Percentiles rank a stretch among this genome's conserved stretches.
These are phyloP conservation scores for Lentinula lateritia DNA, from an alignment of 768 basidiomycete genomes.

Conservation along the genomic window DNA sequence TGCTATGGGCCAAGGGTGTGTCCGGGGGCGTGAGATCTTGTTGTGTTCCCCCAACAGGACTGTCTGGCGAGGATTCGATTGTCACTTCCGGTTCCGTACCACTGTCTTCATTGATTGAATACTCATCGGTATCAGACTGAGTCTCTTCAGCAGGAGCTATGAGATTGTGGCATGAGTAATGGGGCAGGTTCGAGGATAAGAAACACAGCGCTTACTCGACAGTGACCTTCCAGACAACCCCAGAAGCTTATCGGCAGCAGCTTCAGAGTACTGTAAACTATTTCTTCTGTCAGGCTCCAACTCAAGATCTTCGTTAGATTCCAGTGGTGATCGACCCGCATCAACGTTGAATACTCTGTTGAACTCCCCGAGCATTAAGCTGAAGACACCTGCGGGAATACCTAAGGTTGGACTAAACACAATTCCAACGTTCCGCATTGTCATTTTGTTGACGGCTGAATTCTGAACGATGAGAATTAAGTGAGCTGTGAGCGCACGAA, in stretches of 20 bases:
- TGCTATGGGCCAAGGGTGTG: conserved; percentile 40
- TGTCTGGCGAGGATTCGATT: conserved; percentile 41
- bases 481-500: conserved; percentile 92
- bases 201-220: conserved; percentile 43
- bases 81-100: conserved; percentile 60
- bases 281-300: conserved; percentile 60
- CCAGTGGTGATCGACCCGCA: conserved; percentile 23
- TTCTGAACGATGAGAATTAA: conserved; percentile 94
- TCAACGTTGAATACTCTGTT: conserved; percentile 88
- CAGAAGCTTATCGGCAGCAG: conserved; percentile 77
- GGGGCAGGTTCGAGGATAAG: background rate
- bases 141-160: conserved; percentile 50
- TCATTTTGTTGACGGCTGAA: conserved; percentile 92
- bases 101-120: conserved; percentile 58
- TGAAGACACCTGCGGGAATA: conserved; percentile 97
- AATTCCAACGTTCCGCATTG: conserved; percentile 96
- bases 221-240: conserved; percentile 70
- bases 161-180: background rate
- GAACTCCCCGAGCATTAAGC: conserved; percentile 90
- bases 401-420: conserved; percentile 97
- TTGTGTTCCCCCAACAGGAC: conserved; percentile 19
- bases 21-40: conserved; percentile 33
- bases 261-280: conserved; percentile 78
- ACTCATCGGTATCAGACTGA: conserved; percentile 66
- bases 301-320: background rate